These are phyloP conservation scores for Penicillium sp. DNA, from an alignment of 2,329 filamentous ascomycete species.

Conservation along the genomic window DNA sequence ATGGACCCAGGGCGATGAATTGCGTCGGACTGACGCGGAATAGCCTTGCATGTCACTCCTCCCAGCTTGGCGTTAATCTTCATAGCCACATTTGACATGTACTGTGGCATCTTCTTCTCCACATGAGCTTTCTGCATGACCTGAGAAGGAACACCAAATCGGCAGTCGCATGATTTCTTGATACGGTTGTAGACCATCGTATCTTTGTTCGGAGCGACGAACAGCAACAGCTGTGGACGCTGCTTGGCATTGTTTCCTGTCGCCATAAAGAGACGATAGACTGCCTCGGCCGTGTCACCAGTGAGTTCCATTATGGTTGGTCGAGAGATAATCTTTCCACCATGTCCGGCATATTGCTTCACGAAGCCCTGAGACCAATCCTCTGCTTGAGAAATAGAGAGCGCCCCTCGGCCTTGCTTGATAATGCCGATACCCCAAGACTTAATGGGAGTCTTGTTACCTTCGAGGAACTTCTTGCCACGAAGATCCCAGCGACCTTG, in stretches of 20 bases:
- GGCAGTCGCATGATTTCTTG: constrained; percentile 85
- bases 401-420: constrained; percentile 49
- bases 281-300: constrained; percentile 49
- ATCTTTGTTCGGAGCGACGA: constrained; percentile 70
- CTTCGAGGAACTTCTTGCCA: constrained; percentile 68
- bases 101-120: constrained; percentile 67
- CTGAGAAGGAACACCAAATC: constrained; percentile 78
- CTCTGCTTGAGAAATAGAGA: constrained; percentile 43
- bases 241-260: constrained; percentile 52
- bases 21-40: constrained; percentile 39
- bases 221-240: constrained; percentile 72
- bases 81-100: constrained; percentile 91
- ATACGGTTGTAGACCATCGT: constrained; percentile 72
- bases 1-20: constrained; percentile 55
- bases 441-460: constrained; percentile 60
- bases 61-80: constrained; percentile 97
- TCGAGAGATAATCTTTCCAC: constrained; percentile 50
- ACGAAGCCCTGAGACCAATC: constrained; percentile 60
- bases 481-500: constrained; percentile 83
- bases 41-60: constrained; percentile 63
- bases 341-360: constrained; percentile 58
- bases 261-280: constrained; percentile 53
- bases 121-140: constrained; percentile 72
- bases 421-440: constrained; percentile 74
- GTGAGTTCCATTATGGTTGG: constrained; percentile 44